Evolutionary conservation across 345 rosid genomes (phyloP).

Genomic region (Gossypium stocksii): DNA sequence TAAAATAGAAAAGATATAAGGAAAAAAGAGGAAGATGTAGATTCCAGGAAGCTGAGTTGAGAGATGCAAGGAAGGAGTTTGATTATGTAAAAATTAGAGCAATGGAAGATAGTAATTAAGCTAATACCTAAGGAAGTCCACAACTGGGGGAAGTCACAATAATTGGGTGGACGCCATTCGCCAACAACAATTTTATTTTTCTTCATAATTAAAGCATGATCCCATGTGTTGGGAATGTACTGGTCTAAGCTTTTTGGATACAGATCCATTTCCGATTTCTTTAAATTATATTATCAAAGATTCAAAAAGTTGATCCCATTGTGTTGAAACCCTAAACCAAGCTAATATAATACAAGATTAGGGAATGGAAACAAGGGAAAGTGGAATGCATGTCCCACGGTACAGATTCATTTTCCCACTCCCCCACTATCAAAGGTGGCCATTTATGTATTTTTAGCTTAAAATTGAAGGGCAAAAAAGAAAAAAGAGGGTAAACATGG

Average conservation of each 20-base stretch:
- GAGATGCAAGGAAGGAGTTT: not conserved
- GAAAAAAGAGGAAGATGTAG: not conserved
- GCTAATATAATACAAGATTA: not conserved
- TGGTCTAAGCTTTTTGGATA: not conserved
- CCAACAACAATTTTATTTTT: not conserved
- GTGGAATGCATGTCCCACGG: not conserved
- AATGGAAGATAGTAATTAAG: not conserved
- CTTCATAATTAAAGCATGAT: not conserved
- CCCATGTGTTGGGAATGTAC: conserved; percentile 4
- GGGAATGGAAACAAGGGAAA: not conserved
- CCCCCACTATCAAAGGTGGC: conserved; percentile 5
- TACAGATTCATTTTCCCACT: not conserved
- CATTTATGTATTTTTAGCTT: not conserved
- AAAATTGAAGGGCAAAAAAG: too few species aligned
- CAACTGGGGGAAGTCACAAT: not conserved
- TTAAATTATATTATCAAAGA: not conserved
- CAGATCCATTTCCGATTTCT: not conserved
- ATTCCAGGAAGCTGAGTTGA: not conserved
- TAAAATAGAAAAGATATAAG: not conserved
- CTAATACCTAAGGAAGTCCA: not conserved
- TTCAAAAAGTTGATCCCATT: not conserved
- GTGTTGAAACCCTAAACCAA: not conserved
- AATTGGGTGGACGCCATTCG: not conserved
- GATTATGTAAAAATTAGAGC: not conserved
- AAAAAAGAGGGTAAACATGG: not conserved